Evolutionary conservation across 2,329 filamentous ascomycete genomes (phyloP), one percentile per base, ranked within the genome.

Genomic region (Fusarium denticulatum): DNA sequence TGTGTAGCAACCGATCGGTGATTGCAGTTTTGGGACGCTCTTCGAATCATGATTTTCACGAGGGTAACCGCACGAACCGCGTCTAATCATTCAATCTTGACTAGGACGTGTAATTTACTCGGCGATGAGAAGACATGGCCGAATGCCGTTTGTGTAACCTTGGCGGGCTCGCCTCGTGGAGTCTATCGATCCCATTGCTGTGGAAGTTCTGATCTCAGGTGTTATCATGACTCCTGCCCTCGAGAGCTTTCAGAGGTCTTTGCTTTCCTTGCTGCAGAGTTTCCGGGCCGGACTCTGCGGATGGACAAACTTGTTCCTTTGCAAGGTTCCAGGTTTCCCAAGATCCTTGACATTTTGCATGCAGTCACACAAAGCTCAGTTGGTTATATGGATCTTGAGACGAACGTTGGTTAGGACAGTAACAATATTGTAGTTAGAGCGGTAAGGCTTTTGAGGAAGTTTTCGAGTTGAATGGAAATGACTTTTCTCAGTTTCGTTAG

Each of bases 401-500:
- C 20, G 39, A 20, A 28, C 16, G 3, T 52, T 24, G 36, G 7
- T 36, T 18, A 36, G 16, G 24, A 49, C 15, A 36, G 22, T 24
- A 24, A 24, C 13, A 32, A 7, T 22, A 49, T 36, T 37, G 24
- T n/a, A 9, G 28, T 22, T 36, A 15, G 26, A 30, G 22, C 34
- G 45, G 55, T 36, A n/a, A 20, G 15, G 34, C 32, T 10, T 26
- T 34, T 24, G 24, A 20, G 34, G 13, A 72, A 26, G 18, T 26
- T 22, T 20, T 52, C n/a, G 18, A 15, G 32, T 18, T 39, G 34
- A 40, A 55, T 13, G 34, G 24, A 26, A 15, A 20, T 40, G n/a
- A 20, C 24, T 55, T 28, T 40, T 93, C 30, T 88, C 90, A 3
- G 84, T 91, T 61, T 90, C 90, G 6, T 93, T 93, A 91, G 70